Percentiles rank a stretch among this genome's conserved stretches.
These are phyloP conservation scores for Alternaria arbusti DNA, from an alignment of 2,329 filamentous ascomycete species.

Conservation along the genomic window DNA sequence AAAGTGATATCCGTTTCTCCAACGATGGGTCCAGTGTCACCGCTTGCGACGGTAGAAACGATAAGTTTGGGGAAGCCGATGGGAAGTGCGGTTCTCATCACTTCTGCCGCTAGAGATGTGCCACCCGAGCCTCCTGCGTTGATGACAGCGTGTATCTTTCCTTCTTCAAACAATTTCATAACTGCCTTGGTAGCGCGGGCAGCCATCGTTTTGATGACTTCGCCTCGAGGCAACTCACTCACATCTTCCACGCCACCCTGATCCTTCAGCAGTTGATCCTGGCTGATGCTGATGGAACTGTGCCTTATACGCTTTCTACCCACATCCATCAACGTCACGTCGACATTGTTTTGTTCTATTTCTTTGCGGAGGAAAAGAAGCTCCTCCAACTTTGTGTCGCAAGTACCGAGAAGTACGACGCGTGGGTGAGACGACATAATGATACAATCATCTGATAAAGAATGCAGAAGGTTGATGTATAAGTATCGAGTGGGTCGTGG, in stretches of 20 bases:
- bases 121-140: slow-evolving; percentile 68
- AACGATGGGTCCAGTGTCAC: slow-evolving; percentile 69
- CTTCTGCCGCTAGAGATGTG: slow-evolving; percentile 64
- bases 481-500: not conserved
- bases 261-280: slow-evolving; percentile 50
- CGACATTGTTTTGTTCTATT: slow-evolving; percentile 45
- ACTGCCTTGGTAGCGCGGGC: slow-evolving; percentile 55
- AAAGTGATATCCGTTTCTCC: slow-evolving; percentile 72
- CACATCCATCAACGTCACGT: slow-evolving; percentile 62
- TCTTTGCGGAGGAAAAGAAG: slow-evolving; percentile 61
- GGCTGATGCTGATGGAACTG: slow-evolving; percentile 56
- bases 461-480: not conserved
- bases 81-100: slow-evolving; percentile 67
- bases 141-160: slow-evolving; percentile 62
- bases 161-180: slow-evolving; percentile 45
- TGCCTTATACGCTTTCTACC: slow-evolving; percentile 56
- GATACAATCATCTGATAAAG: not conserved
- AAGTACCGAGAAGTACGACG: slow-evolving; percentile 67
- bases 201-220: slow-evolving; percentile 65
- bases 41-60: slow-evolving; percentile 72
- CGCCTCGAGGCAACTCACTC: slow-evolving; percentile 55
- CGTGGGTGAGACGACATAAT: slow-evolving; percentile 15
- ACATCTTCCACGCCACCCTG: slow-evolving; percentile 39
- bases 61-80: slow-evolving; percentile 74
- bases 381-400: slow-evolving; percentile 69